A percentile compares a stretch with the other conserved stretches of the same genome.
phyloP scores from a whole-genome alignment of 1,139 yeast genomes.

The Kurtzmaniella natalensis region DNA sequence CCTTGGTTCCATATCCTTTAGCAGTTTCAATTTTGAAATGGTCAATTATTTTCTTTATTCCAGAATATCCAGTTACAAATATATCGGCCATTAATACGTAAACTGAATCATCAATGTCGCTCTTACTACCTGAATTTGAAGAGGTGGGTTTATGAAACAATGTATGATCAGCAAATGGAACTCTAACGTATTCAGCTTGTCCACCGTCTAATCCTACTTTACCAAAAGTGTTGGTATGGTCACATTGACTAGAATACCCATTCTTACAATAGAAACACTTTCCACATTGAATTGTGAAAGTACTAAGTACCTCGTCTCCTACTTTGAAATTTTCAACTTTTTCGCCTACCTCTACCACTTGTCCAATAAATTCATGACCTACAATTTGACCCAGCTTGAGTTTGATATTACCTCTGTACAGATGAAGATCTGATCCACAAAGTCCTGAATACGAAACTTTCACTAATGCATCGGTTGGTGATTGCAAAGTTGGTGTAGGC shows the following conservation, averaged over 20 bases:
- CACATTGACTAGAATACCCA: constrained; percentile 52
- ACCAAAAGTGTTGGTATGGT: constrained; percentile 50
- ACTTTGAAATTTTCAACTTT: constrained; percentile 27
- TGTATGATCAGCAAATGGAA: constrained; percentile 54
- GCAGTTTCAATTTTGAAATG: constrained; percentile 25
- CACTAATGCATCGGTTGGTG: constrained; percentile 46
- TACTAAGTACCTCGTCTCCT: constrained; percentile 47
- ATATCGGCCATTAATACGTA: constrained; percentile 64
- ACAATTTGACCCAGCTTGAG: constrained; percentile 38
- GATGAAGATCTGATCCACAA: constrained; percentile 62
- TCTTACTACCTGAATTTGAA: constrained; percentile 7
- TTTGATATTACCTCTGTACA: constrained; percentile 53
- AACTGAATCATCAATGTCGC: constrained; percentile 38
- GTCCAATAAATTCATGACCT: constrained; percentile 51
- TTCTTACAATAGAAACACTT: constrained; percentile 50
- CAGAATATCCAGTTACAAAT: constrained; percentile 62
- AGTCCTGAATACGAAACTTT: constrained; percentile 52
- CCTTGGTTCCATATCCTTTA: constrained; percentile 11
- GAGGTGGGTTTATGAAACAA: constrained; percentile 38
- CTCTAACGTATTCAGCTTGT: constrained; percentile 56
- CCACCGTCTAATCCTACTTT: constrained; percentile 53
- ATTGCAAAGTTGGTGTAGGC: constrained; percentile 39
- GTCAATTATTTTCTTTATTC: constrained; percentile 47
- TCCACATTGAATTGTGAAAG: constrained; percentile 56
- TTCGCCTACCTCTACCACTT: constrained; percentile 33